phyloP scores from a whole-genome alignment of 768 basidiomycete species.

The Podaxis sp. region DNA sequence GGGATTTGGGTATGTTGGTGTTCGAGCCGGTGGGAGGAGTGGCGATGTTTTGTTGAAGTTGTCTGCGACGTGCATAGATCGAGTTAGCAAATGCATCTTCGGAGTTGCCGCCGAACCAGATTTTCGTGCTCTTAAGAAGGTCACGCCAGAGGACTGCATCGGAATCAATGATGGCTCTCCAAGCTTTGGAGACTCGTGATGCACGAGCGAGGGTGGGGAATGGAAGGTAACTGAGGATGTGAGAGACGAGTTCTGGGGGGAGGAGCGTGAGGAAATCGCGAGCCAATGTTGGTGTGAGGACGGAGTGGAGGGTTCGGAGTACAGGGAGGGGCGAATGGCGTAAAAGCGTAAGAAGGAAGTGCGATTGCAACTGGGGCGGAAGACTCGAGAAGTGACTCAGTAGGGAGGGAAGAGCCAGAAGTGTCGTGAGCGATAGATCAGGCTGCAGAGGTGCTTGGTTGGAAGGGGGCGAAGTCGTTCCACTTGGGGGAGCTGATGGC shows the following conservation, averaged over 20 bases:
- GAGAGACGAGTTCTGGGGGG: conserved; percentile 89
- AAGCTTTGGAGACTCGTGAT: conserved; percentile 84
- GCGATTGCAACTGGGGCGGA: conserved; percentile 84
- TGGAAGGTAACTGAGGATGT: conserved; percentile 83
- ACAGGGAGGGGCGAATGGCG: conserved; percentile 92
- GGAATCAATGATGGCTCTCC: conserved; percentile 90
- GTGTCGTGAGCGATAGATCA: conserved; percentile 77
- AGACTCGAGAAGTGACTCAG: conserved; percentile 79
- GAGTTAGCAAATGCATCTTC: conserved; percentile 79
- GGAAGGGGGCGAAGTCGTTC: conserved; percentile 62
- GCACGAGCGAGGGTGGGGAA: conserved; percentile 82
- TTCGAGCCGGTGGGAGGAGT: conserved; percentile 25
- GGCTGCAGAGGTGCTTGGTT: conserved; percentile 76
- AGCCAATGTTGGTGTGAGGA: conserved; percentile 86
- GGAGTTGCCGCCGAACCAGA: conserved; percentile 88
- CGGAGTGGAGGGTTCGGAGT: conserved; percentile 83
- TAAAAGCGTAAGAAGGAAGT: conserved; percentile 89
- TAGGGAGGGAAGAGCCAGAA: conserved; percentile 83
- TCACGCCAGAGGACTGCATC: conserved; percentile 91
- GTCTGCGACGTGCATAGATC: conserved; percentile 61
- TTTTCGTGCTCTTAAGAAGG: conserved; percentile 75
- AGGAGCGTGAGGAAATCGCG: conserved; percentile 93
- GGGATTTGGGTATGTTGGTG: conserved; percentile 38
- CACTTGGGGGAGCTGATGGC: conserved; percentile 83
- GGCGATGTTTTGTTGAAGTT: conserved; percentile 21